Evolutionary conservation across 1,284 basidiomycete genomes (phyloP), one percentile per base, ranked within the genome.

Genomic region (Microbotryomycetes sp.): DNA sequence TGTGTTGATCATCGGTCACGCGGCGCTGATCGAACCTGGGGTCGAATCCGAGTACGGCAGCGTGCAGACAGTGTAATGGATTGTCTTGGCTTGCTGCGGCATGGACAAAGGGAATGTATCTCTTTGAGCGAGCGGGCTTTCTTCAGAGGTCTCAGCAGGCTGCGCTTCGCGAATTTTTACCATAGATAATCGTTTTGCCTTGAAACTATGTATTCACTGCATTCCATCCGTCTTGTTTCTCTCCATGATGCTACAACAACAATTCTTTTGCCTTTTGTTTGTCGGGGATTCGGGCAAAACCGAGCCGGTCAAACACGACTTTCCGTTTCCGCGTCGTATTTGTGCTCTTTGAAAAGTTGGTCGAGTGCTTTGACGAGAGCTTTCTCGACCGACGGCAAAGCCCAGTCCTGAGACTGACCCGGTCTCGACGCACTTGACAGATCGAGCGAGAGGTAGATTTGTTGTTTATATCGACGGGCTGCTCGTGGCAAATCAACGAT

Each of bases 1-100:
- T 4, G 66, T 77, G 70, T 54, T 75, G 18, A 62, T 45, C 11
- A 78, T 92, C 60, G 84, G 80, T 3, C 90, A 93, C 72, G 90
- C 90, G 2, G 82, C 81, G 59, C 72, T 92, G 63, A 83, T 92
- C 64, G 90, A 93, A 75, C 90, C 89, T 11, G 90, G 90, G 23
- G 83, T 93, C 61, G 88, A 90, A 76, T 89, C 87, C 78, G 90
- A 92, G 75, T 93, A 92, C 69, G 84, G 88, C 7, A 75, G 79
- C 50, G 87, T 91, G 28, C 81, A 86, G 76, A 56, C 61, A 3
- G 66, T 68, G 13, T 68, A 51, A 61, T 21, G 7, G 5, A 21
- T 9, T 41, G 18, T 41, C 18, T 41, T 41, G 35, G 35, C 35
- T 18, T 41, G 35, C 35, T 41, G 35, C 35, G n/a, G n/a, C n/a